These are phyloP conservation scores for Metarhizium rileyi DNA, from an alignment of 2,329 filamentous ascomycete genomes.

Conservation along the genomic window DNA sequence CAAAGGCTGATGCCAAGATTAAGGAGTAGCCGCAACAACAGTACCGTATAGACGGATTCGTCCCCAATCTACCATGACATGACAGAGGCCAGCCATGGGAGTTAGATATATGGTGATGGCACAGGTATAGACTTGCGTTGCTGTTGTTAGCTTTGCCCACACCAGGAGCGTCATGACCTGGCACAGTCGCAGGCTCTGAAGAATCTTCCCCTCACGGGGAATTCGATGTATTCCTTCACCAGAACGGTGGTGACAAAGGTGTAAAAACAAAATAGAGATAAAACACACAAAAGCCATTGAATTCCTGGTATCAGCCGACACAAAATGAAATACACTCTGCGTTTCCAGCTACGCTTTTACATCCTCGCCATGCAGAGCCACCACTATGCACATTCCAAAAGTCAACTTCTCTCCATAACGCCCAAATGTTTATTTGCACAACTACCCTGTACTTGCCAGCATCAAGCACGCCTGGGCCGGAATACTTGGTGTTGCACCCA, in stretches of 20 bases:
- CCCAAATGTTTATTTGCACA: constrained; percentile 17
- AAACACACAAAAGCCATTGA: not conserved
- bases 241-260: too few species aligned
- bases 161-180: too few species aligned
- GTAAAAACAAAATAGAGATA: not conserved
- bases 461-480: not conserved
- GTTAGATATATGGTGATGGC: too few species aligned
- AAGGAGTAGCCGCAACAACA: constrained; percentile 26
- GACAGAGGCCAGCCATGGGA: too few species aligned
- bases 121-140: too few species aligned
- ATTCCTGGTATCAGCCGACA: not conserved
- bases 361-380: not conserved
- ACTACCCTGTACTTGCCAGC: not conserved
- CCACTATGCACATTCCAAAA: not conserved
- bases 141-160: too few species aligned
- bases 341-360: not conserved
- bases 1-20: constrained; percentile 69
- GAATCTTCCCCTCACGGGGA: too few species aligned
- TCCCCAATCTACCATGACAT: too few species aligned
- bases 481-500: not conserved
- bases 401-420: constrained; percentile 14
- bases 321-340: not conserved
- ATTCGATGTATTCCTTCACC: too few species aligned
- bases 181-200: too few species aligned
- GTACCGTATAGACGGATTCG: not conserved